These are phyloP conservation scores for Barnettozyma wickerhamii DNA, from an alignment of 805 yeast genomes.

Conservation along the genomic window DNA sequence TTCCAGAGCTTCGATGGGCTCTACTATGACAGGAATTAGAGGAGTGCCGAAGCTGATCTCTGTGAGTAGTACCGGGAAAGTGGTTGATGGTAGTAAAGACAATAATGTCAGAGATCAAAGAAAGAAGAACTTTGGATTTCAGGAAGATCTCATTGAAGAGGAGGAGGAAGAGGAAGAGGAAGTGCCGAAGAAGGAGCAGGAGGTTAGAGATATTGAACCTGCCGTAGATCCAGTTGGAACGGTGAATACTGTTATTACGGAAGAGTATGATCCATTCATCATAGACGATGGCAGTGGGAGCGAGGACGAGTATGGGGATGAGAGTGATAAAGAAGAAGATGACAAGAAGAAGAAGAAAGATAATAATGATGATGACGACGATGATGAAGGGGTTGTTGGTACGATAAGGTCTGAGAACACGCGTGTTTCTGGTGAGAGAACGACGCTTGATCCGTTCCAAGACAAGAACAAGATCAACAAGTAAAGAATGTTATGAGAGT, in stretches of 20 bases:
- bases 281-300: conserved; percentile 20
- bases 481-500: not conserved
- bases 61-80: conserved; percentile 28
- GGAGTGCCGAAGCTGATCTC: conserved; percentile 72
- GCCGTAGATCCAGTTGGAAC: not conserved
- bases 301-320: not conserved
- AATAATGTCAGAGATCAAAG: conserved; percentile 19
- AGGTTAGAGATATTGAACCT: not conserved
- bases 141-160: conserved; percentile 15
- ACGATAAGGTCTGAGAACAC: no score
- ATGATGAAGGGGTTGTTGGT: no score
- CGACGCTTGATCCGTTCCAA: conserved; percentile 17
- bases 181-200: no score
- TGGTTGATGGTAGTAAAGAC: no score
- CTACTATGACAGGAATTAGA: conserved; percentile 64
- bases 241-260: not conserved
- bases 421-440: no score
- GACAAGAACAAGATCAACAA: not conserved
- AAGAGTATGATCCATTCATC: conserved; percentile 26
- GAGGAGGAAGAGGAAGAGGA: conserved; percentile 19
- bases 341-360: not conserved
- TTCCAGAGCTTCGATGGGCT: conserved; percentile 39
- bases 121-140: conserved; percentile 10
- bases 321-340: not conserved
- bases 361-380: conserved; percentile 9